Evolutionary conservation across 2,329 filamentous ascomycete genomes (phyloP), one percentile per base, ranked within the genome.

Genomic region (Trematosphaeria pertusa): DNA sequence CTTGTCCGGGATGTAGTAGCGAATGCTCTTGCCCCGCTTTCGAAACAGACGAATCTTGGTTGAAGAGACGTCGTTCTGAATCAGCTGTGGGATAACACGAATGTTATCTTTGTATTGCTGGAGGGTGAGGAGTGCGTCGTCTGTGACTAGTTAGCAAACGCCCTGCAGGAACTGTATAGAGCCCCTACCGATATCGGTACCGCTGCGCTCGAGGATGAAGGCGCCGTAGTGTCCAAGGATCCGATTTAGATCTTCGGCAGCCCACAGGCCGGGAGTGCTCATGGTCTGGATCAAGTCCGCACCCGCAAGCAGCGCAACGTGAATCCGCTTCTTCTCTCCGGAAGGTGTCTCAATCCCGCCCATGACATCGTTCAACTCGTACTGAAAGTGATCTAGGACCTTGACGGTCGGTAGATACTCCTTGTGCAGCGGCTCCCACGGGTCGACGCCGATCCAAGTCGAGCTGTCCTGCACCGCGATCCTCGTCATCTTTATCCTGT

Each of bases 351-450:
- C 81, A 21, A 94, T 83, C 5, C 92, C 92, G 30, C 87, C 86
- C 21, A 86, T 78, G 34, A 90, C 82, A 18, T 83, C 81, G 69
- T 97, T 96, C 68, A 97, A 89, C 70, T 97, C 91, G 66, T 93
- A 77, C 58, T 95, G 86, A 62, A 97, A 94, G 73, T 97, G 93
- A 65, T 96, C 91, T 37, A 97, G 79, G 31, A 96, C 92, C 60
- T 88, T 83, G 30, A 92, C 93, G 1, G 93, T 97, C 12, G 91
- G 91, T 52, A 91, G 87, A 69, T 96, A 97, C 57, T 88, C 81
- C 64, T 87, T 83, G 74, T 95, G 86, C 61, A 88, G 78, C n/a
- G 90, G 88, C 78, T 96, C 92, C 85, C 84, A 39, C 5, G 68
- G 62, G 43, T 73, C 70, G 5, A 73, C 69, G 9, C 62, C 61